Base-by-base conservation (phyloP, 129 eudicot genomes). In the Cynara cardunculus region DNA sequence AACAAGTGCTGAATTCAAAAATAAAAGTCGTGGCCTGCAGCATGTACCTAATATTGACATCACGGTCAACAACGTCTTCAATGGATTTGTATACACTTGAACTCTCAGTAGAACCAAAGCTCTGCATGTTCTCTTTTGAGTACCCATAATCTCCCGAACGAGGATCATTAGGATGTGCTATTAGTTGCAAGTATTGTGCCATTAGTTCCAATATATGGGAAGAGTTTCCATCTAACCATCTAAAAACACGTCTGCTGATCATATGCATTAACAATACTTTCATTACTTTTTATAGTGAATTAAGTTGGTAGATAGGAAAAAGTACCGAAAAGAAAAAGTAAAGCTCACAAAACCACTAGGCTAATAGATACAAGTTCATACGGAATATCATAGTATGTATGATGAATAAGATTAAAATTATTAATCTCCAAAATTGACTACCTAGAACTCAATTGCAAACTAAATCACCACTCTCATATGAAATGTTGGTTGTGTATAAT, bases 221-320 rank as follows among this genome's bases (percentile, higher is more conserved):
- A 77, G 98, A 85, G 79, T 93, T 93, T 35, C 97, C 98, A 70
- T 97, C 96, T 84, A 93, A 79, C 98, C 96, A 91, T 64, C 82
- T 91, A 44, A 93, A n/a, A n/a, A 87, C 32, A 93, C 98, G 84
- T 93, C 94, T 85, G 89, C 98, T 93, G 66, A 76, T 65, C 61
- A 72, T 74, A 72, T 28, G 64, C 77, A 78, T 82, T 22, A 13
- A 25, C 34, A 71, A 77, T 32, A 76, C 21, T 64, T 7, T 35
- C 68, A 59, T 62, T 35, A 21, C 49, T 71, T 25, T 61, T 74
- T 28, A 73, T 0, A 41, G 18, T 0, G 18, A 12, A 18, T 41
- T 56, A 56, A 26, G 67, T 16, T 21, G 53, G 37, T 61, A 53
- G 25, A 49, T 19, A 14, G 32, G 11, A 53, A 25, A 59, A 19